Evolutionary conservation across 1,139 yeast genomes (phyloP).

Genomic region (Tardiomyces digboiensis): DNA sequence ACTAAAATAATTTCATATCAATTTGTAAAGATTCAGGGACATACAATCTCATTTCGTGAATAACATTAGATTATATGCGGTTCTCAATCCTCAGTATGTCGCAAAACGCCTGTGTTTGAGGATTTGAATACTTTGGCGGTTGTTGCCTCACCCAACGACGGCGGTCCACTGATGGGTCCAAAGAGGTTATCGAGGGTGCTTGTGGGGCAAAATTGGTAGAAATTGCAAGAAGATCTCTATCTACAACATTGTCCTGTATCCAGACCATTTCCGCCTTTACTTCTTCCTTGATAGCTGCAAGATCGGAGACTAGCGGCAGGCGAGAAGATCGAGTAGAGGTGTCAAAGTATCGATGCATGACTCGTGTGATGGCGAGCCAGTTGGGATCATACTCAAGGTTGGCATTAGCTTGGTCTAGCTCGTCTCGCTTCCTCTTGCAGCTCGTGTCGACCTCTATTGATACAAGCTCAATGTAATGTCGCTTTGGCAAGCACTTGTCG

Average conservation of each 20-base stretch:
- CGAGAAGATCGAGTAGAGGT: slow-evolving; percentile 6
- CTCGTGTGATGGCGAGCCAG: slow-evolving; percentile 29
- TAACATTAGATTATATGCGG: background rate
- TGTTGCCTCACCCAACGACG: slow-evolving; percentile 4
- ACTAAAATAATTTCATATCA: slow-evolving; percentile 32
- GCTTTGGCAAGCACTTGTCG: slow-evolving; percentile 68
- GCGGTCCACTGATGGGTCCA: slow-evolving; percentile 1
- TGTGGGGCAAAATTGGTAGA: slow-evolving; percentile 15
- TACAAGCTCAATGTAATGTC: slow-evolving; percentile 42
- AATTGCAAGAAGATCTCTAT: slow-evolving; percentile 11
- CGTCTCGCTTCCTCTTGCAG: slow-evolving; percentile 1
- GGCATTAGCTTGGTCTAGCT: background rate
- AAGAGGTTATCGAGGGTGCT: slow-evolving; percentile 10
- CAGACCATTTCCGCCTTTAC: slow-evolving; percentile 18
- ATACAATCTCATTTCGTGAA: background rate
- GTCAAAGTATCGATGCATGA: slow-evolving; percentile 17
- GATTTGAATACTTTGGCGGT: slow-evolving; percentile 11
- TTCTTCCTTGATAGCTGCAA: slow-evolving; percentile 7
- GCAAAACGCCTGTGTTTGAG: slow-evolving; percentile 19
- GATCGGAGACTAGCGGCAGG: slow-evolving; percentile 5
- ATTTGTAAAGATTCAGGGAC: background rate
- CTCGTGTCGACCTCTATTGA: slow-evolving; percentile 17
- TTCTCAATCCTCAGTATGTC: slow-evolving; percentile 9
- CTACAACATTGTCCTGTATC: slow-evolving; percentile 22
- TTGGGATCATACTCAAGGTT: slow-evolving; percentile 26